Base-by-base conservation (phyloP, 2,329 filamentous ascomycete species). In the Trichophyton simii region DNA sequence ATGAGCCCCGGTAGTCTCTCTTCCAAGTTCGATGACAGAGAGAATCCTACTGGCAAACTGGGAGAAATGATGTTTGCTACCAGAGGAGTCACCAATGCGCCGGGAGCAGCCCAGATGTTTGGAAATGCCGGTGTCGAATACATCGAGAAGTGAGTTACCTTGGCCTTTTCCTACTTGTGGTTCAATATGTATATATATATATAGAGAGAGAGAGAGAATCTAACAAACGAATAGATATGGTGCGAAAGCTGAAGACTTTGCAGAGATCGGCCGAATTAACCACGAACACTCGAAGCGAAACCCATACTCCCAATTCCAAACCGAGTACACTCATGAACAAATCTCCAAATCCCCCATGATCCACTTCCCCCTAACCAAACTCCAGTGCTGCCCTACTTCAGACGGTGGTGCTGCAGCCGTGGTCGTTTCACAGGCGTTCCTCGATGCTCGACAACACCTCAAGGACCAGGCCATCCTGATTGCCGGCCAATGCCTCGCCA, bases 351-450 rank as follows among this genome's bases (percentile, higher is more conserved):
- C 89, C 0, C 80, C 89, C 63, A 88, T 85, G 81, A 89, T 97
- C 74, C 85, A 89, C 76, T 84, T 84, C 66, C 92, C 92, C 15
- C 82, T 97, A 61, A 97, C 94, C 62, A 97, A 96, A 77, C 85
- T 97, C n/a, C 94, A 97, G 78, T 97, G 92, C 82, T 96, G 92
- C 76, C 92, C 94, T 0, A 97, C 92, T 0, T 95, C 90, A 0
- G 94, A 97, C 74, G 92, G 92, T 57, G 89, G 87, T 55, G 92
- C 91, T 0, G 91, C 94, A 0, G 89, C 89, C 13, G 86, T 97
- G 36, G 78, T 99, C 59, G 91, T 96, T 60, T 95, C 90, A 0
- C 87, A 96, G 75, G 82, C 81, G 57, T 97, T 96, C 81, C 83
- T 97, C 60, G 87, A 92, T 69, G 86, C 87, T 7, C 83, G 89